phyloP scores from a whole-genome alignment of 2,329 filamentous ascomycete species.

The Penicillium sp. region DNA sequence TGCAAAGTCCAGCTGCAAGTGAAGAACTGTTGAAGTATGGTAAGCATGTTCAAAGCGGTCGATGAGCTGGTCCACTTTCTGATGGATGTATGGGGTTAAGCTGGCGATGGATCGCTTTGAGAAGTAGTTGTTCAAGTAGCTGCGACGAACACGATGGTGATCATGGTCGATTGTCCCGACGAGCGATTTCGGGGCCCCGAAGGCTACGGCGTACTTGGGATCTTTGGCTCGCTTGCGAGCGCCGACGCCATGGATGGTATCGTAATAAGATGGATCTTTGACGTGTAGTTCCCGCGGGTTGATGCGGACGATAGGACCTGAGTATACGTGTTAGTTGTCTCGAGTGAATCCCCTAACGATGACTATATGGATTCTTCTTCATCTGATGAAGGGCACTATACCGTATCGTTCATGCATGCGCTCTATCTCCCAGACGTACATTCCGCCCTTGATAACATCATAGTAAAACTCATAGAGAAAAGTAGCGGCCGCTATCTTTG shows the following conservation, averaged over 20 bases:
- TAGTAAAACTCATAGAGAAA: constrained; percentile 38
- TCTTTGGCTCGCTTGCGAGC: constrained; percentile 24
- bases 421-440: constrained; percentile 30
- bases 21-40: constrained; percentile 16
- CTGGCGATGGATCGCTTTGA: constrained; percentile 41
- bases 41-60: constrained; percentile 25
- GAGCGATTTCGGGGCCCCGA: constrained; percentile 21
- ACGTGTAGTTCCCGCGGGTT: constrained; percentile 42
- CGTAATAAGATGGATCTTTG: constrained; percentile 37
- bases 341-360: background rate
- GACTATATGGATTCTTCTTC: background rate
- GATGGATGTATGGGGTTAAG: constrained; percentile 42
- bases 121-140: constrained; percentile 48
- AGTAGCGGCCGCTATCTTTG: constrained; percentile 34
- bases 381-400: constrained; percentile 2
- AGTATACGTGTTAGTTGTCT: background rate
- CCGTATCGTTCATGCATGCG: constrained; percentile 41
- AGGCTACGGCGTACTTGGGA: constrained; percentile 18
- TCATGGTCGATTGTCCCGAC: constrained; percentile 42
- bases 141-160: constrained; percentile 46
- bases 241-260: constrained; percentile 33
- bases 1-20: constrained; percentile 29
- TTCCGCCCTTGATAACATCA: constrained; percentile 32
- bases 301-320: constrained; percentile 42
- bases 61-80: constrained; percentile 35